phyloP scores from a whole-genome alignment of 495 filamentous ascomycete genomes.

The Gamarada debralockiae region DNA sequence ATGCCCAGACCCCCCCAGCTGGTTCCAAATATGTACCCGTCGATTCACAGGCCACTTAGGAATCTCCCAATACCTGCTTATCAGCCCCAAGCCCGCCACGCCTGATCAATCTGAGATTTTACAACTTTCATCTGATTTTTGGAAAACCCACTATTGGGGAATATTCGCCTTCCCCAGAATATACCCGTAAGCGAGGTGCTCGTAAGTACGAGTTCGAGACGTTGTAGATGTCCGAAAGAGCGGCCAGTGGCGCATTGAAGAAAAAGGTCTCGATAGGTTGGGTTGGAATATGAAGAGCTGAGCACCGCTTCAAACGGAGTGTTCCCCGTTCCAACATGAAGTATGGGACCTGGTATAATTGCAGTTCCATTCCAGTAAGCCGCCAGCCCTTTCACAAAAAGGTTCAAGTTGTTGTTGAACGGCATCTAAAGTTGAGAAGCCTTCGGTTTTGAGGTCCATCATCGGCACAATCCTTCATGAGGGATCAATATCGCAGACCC shows the following conservation, averaged over 20 bases:
- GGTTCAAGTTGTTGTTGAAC: conserved; percentile 38
- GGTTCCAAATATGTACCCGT: conserved; percentile 13
- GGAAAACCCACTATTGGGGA: conserved; percentile 28
- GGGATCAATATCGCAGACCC: conserved; percentile 40
- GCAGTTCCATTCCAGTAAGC: conserved; percentile 36
- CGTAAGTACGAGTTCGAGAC: conserved; percentile 42
- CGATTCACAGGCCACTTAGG: conserved; percentile 17
- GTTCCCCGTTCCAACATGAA: conserved; percentile 42
- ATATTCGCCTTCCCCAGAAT: conserved; percentile 3
- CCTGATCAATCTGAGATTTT: conserved; percentile 12
- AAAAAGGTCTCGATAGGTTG: conserved; percentile 45
- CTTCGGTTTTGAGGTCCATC: conserved; percentile 43
- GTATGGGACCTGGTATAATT: conserved; percentile 37
- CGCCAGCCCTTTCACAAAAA: conserved; percentile 35
- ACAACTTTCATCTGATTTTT: conserved; percentile 13
- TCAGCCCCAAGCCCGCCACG: conserved; percentile 10
- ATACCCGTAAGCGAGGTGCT: conserved; percentile 33
- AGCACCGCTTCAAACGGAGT: conserved; percentile 39
- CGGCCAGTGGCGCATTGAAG: conserved; percentile 43
- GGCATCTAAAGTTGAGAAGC: conserved; percentile 31
- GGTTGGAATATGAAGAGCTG: conserved; percentile 33
- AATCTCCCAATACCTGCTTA: conserved; percentile 24
- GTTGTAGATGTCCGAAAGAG: conserved; percentile 30
- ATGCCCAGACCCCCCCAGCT: conserved; percentile 14
- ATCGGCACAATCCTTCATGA: conserved; percentile 36